Conservation (phyloP, 1,139 yeast species). For the Meyerozyma sp. region DNA sequence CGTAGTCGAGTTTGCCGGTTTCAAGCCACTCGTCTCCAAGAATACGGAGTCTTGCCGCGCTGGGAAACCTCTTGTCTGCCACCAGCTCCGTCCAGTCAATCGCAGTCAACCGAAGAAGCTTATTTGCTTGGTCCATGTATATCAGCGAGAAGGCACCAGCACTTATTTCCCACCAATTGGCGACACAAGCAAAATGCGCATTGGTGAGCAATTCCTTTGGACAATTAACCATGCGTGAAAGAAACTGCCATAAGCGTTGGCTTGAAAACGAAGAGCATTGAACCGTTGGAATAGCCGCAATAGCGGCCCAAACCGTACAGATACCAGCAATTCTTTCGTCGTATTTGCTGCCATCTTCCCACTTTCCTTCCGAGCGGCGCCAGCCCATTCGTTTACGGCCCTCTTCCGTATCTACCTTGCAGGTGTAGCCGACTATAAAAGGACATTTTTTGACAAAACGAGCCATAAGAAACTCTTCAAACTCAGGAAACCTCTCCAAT, state of each 20-base stretch:
- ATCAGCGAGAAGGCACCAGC: conserved; percentile 48
- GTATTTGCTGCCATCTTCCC: conserved; percentile 76
- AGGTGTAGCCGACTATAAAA: conserved; percentile 71
- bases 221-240: conserved; percentile 66
- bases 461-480: conserved; percentile 65
- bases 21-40: conserved; percentile 73
- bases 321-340: conserved; percentile 87
- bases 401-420: conserved; percentile 72
- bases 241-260: conserved; percentile 65
- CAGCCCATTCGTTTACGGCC: conserved; percentile 88
- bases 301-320: conserved; percentile 53
- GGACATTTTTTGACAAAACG: conserved; percentile 92
- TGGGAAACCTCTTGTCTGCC: conserved; percentile 52
- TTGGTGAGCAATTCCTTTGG: conserved; percentile 47
- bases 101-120: conserved; percentile 44
- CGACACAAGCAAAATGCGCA: conserved; percentile 65
- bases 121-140: conserved; percentile 68
- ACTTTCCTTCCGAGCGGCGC: conserved; percentile 52
- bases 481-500: conserved; percentile 52
- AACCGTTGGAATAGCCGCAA: conserved; percentile 18
- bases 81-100: conserved; percentile 47
- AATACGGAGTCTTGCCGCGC: conserved; percentile 70
- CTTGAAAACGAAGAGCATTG: conserved; percentile 15
- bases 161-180: conserved; percentile 92
- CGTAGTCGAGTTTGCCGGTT: conserved; percentile 38